Conservation (phyloP, 257 asterid genomes). For the Plantago elongata region DNA sequence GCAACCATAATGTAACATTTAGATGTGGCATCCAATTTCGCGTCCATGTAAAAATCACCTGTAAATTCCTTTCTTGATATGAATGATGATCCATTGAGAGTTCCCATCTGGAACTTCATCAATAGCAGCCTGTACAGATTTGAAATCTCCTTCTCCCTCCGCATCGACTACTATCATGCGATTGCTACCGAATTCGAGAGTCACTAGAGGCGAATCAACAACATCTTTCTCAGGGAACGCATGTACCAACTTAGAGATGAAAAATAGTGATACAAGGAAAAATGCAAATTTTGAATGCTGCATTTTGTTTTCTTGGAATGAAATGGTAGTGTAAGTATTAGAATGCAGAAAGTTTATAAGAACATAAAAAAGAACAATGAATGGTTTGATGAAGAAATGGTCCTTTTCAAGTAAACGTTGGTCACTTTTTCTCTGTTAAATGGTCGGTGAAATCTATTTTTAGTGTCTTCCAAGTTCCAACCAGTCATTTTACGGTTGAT, state of each 20-base stretch:
- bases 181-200: conserved; percentile 15
- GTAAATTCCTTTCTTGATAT: conserved; percentile 60
- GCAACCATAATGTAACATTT: no score
- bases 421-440: background rate
- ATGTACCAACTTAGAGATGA: conserved; percentile 31
- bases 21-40: background rate
- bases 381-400: no score
- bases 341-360: background rate
- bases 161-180: conserved; percentile 47
- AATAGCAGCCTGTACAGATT: conserved; percentile 46
- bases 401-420: background rate
- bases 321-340: background rate
- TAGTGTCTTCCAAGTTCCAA: conserved; percentile 2
- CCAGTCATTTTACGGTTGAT: background rate
- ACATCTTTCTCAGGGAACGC: conserved; percentile 27
- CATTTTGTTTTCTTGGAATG: conserved; percentile 1
- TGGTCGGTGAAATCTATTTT: background rate
- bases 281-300: conserved; percentile 14
- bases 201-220: conserved; percentile 42
- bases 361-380: background rate
- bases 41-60: conserved; percentile 36
- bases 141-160: conserved; percentile 64
- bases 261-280: conserved; percentile 19
- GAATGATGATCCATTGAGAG: conserved; percentile 58
- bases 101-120: conserved; percentile 66